These are phyloP conservation scores for Neocallimastix lanati DNA, from an alignment of 192 early-diverging fungal species.

Conservation along the genomic window DNA sequence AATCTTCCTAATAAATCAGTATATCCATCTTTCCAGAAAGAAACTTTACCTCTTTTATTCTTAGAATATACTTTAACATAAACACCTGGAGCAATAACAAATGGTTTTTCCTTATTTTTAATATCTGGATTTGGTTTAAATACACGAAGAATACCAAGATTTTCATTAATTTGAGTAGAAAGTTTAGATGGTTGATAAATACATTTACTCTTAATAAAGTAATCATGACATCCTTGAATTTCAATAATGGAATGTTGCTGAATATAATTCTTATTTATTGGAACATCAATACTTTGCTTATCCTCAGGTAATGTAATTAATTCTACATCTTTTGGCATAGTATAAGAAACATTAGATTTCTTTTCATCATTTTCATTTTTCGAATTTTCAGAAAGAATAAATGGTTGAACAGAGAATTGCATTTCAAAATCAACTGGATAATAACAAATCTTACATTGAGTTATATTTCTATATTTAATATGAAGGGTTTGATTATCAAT, in stretches of 20 bases:
- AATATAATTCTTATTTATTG: background rate
- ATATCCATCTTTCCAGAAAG: background rate
- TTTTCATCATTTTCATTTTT: background rate
- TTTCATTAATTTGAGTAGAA: background rate
- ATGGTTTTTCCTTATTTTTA: background rate
- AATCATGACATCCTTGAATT: background rate
- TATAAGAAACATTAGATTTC: background rate
- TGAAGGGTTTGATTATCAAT: background rate
- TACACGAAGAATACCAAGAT: background rate
- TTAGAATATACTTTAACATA: background rate
- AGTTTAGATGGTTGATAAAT: background rate
- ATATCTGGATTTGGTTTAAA: background rate
- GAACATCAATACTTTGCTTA: background rate
- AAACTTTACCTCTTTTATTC: background rate
- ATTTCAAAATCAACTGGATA: background rate
- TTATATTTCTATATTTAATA: background rate
- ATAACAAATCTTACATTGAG: background rate
- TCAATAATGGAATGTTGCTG: background rate
- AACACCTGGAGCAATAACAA: background rate
- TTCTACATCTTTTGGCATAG: background rate
- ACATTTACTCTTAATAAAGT: background rate
- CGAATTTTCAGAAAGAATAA: background rate
- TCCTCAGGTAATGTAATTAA: background rate
- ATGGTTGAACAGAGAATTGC: background rate
- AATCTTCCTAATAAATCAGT: background rate